Evolutionary conservation across 2,329 filamentous ascomycete species (phyloP).

Genomic region (Thielaviopsis punctulata): DNA sequence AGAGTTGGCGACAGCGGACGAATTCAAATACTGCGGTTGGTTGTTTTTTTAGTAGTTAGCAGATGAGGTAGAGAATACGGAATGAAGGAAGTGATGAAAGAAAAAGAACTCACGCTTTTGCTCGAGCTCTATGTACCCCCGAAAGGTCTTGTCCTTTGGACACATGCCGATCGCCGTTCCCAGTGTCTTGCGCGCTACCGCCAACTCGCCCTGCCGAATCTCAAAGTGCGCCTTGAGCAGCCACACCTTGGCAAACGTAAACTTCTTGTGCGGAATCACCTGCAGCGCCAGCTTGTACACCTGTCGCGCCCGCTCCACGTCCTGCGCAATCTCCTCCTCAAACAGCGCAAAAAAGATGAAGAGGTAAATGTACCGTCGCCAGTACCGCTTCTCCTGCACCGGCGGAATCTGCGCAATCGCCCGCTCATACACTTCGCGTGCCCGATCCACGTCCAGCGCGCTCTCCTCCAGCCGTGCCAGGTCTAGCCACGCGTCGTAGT

Average conservation of each 20-base stretch:
- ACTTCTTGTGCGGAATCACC: constrained; percentile 85
- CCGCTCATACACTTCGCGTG: constrained; percentile 85
- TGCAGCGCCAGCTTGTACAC: constrained; percentile 81
- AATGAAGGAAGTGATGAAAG: too few relatives aligned
- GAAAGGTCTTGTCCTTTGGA: constrained; percentile 89
- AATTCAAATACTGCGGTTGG: constrained; percentile 64
- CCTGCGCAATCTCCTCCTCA: constrained; percentile 76
- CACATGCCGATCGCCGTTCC: constrained; percentile 85
- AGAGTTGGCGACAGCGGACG: constrained; percentile 71
- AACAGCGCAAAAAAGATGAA: constrained; percentile 96
- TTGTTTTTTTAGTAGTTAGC: neutral
- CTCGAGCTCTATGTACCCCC: constrained; percentile 84
- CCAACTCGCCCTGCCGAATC: constrained; percentile 67
- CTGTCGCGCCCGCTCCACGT: constrained; percentile 62
- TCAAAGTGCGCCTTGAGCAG: constrained; percentile 87
- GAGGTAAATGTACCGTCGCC: constrained; percentile 91
- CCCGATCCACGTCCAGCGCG: constrained; percentile 62
- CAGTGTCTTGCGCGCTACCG: constrained; percentile 69
- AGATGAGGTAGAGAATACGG: neutral
- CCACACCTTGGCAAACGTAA: constrained; percentile 96
- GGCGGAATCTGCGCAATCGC: constrained; percentile 92
- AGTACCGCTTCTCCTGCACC: constrained; percentile 90
- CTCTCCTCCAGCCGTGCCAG: constrained; percentile 81
- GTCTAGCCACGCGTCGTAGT: constrained; percentile 96
- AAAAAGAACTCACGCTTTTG: constrained; percentile 35